Conservation (phyloP, 192 early-diverging fungal genomes). For the Backusella sp. region DNA sequence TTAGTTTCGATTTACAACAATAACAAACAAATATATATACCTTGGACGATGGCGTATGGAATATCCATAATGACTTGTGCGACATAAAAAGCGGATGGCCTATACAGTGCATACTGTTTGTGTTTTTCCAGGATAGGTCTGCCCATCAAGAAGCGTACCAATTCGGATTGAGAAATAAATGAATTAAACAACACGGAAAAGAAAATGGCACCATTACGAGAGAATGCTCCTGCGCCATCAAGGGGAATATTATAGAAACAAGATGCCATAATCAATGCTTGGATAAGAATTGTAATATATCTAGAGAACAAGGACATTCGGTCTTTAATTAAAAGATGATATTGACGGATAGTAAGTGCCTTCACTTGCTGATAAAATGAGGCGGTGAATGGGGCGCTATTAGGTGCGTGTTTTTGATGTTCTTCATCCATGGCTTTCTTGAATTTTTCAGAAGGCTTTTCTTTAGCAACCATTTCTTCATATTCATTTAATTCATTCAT, state of each 20-base stretch:
- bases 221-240: slow-evolving; percentile 64
- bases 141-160: slow-evolving; percentile 69
- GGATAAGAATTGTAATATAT: slow-evolving; percentile 47
- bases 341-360: slow-evolving; percentile 60
- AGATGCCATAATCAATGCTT: slow-evolving; percentile 70
- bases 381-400: slow-evolving; percentile 60
- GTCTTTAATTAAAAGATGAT: slow-evolving; percentile 59
- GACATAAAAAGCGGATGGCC: slow-evolving; percentile 55
- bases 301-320: slow-evolving; percentile 50
- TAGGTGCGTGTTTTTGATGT: slow-evolving; percentile 50
- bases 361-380: slow-evolving; percentile 66
- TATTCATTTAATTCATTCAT: slow-evolving; percentile 45
- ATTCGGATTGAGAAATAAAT: slow-evolving; percentile 64
- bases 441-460: slow-evolving; percentile 29
- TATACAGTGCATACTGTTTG: slow-evolving; percentile 68
- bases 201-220: slow-evolving; percentile 78
- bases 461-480: slow-evolving; percentile 28
- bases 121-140: slow-evolving; percentile 79
- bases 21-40: slow-evolving; percentile 49
- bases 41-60: slow-evolving; percentile 47
- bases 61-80: slow-evolving; percentile 55
- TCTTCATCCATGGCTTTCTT: slow-evolving; percentile 51
- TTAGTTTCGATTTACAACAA: not conserved
- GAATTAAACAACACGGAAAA: slow-evolving; percentile 54
- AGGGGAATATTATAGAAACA: slow-evolving; percentile 63